Evolutionary conservation across 1,139 yeast species (phyloP).

Genomic region (Diutina pseudorugosa): DNA sequence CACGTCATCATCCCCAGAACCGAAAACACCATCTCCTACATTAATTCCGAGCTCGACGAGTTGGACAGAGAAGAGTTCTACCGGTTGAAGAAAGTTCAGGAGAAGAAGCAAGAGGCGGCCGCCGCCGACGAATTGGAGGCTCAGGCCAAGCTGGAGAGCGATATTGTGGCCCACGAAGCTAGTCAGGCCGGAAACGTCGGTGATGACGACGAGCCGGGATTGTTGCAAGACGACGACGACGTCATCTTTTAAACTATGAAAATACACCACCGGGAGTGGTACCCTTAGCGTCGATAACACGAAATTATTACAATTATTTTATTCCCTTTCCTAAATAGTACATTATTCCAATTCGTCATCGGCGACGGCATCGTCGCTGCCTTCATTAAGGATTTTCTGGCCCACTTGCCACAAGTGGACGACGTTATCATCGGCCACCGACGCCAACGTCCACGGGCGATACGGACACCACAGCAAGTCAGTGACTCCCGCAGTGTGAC

Average conservation of each 20-base stretch:
- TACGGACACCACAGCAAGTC: slow-evolving; percentile 63
- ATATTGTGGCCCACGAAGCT: neutral
- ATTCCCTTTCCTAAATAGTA: neutral
- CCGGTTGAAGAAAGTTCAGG: slow-evolving; percentile 91
- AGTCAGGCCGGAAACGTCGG: neutral
- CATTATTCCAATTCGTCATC: slow-evolving; percentile 1
- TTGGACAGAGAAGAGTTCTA: slow-evolving; percentile 97
- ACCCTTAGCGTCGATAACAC: neutral
- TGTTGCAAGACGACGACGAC: slow-evolving; percentile 1
- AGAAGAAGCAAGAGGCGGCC: slow-evolving; percentile 77
- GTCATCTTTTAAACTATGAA: neutral
- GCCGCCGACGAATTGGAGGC: slow-evolving; percentile 52
- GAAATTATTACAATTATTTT: neutral
- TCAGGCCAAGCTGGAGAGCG: slow-evolving; percentile 4
- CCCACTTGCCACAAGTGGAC: slow-evolving; percentile 70
- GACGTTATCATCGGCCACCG: slow-evolving; percentile 67
- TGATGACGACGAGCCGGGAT: neutral
- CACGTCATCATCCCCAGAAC: slow-evolving; percentile 97
- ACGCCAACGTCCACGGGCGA: slow-evolving; percentile 61
- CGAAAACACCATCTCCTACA: slow-evolving; percentile 85
- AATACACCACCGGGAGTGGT: neutral
- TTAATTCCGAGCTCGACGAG: slow-evolving; percentile 93
- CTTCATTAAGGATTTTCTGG: slow-evolving; percentile 10
- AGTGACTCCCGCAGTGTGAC: slow-evolving; percentile 65
- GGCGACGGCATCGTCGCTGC: neutral